A percentile compares a stretch with the other conserved stretches of the same genome.
Conservation (phyloP, 495 filamentous ascomycete genomes). For the Lepraria neglecta region DNA sequence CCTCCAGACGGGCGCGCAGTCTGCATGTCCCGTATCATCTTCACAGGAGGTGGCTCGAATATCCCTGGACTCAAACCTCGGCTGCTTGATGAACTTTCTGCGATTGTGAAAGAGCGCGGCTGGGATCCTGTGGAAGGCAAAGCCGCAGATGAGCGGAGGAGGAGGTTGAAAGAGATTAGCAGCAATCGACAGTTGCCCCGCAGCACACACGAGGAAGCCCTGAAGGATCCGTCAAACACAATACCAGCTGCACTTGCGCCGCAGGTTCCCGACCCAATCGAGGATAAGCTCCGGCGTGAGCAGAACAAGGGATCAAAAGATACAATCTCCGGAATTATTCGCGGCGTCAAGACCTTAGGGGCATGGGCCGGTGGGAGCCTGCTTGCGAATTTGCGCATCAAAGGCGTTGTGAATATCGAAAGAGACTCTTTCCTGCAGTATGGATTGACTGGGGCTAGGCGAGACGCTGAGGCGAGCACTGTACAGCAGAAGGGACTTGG, state of each 20-base stretch:
- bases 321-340: slow-evolving; percentile 52
- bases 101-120: slow-evolving; percentile 55
- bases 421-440: slow-evolving; percentile 75
- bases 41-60: slow-evolving; percentile 74
- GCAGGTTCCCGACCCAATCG: slow-evolving; percentile 56
- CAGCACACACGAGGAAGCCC: neutral
- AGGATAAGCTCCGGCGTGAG: slow-evolving; percentile 52
- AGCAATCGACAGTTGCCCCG: slow-evolving; percentile 27
- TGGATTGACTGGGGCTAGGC: slow-evolving; percentile 64
- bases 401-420: slow-evolving; percentile 76
- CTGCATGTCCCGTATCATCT: slow-evolving; percentile 86
- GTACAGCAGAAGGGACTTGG: slow-evolving; percentile 55
- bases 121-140: slow-evolving; percentile 72
- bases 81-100: slow-evolving; percentile 65
- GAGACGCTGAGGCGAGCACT: slow-evolving; percentile 52
- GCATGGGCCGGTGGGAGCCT: slow-evolving; percentile 87
- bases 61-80: slow-evolving; percentile 78
- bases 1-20: slow-evolving; percentile 74
- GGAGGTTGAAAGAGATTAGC: slow-evolving; percentile 45
- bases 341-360: slow-evolving; percentile 76
- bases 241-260: slow-evolving; percentile 40
- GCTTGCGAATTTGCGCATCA: slow-evolving; percentile 67
- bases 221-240: slow-evolving; percentile 16
- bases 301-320: slow-evolving; percentile 43
- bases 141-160: slow-evolving; percentile 48